Percentiles rank a stretch among this genome's conserved stretches.
Conservation (phyloP, 2,329 filamentous ascomycete species). For the Xylariaceae sp. region DNA sequence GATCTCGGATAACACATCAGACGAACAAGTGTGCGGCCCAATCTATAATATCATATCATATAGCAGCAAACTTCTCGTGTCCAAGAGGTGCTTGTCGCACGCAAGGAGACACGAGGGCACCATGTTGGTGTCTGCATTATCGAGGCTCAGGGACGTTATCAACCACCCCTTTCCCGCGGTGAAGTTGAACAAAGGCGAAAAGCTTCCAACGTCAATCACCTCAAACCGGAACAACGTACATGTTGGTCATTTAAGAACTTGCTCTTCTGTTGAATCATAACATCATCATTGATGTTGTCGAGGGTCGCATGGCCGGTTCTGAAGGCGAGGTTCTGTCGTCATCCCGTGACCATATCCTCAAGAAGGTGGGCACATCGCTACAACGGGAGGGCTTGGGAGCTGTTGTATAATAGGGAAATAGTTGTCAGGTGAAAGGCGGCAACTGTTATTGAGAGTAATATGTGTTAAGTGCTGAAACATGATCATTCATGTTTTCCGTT, state of each 20-base stretch:
- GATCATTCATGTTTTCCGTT: slow-evolving; percentile 8
- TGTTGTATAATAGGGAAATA: slow-evolving; percentile 12
- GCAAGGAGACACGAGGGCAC: slow-evolving; percentile 8
- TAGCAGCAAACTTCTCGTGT: slow-evolving; percentile 12
- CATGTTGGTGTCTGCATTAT: slow-evolving; percentile 5
- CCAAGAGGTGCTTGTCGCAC: slow-evolving; percentile 17
- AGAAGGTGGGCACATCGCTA: slow-evolving; percentile 10
- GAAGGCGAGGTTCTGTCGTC: slow-evolving; percentile 20
- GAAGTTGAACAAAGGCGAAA: slow-evolving; percentile 2
- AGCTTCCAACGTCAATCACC: not conserved
- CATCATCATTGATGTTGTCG: not conserved
- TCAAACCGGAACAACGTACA: not conserved
- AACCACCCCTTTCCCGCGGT: not conserved
- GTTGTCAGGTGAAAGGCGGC: not conserved
- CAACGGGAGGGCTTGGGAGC: slow-evolving; percentile 6
- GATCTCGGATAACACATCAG: not conserved
- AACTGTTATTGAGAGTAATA: slow-evolving; percentile 2
- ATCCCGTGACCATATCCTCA: slow-evolving; percentile 7
- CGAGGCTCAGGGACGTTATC: not conserved
- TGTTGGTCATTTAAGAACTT: slow-evolving; percentile 4
- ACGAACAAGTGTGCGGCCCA: not conserved
- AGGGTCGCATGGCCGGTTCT: slow-evolving; percentile 8
- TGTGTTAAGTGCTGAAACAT: not conserved
- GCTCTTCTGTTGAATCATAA: slow-evolving; percentile 1
- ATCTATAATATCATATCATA: slow-evolving; percentile 16